A percentile compares a stretch with the other conserved stretches of the same genome.
Evolutionary conservation across 371 early-diverging fungal species (phyloP).

Genomic region (Neoconidiobolus thromboides): DNA sequence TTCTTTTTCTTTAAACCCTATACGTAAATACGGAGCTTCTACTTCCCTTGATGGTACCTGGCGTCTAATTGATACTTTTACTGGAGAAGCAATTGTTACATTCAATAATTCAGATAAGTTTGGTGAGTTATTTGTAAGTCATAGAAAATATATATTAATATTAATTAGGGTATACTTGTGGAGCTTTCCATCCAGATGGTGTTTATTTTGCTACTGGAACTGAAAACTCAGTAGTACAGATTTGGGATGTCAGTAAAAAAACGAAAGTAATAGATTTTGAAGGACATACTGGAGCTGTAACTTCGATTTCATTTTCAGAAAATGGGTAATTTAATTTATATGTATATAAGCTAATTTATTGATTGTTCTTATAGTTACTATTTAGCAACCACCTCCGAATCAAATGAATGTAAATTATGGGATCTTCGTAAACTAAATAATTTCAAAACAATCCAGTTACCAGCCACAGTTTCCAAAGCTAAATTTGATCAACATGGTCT

Average conservation of each 20-base stretch:
- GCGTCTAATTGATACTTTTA: slow-evolving; percentile 54
- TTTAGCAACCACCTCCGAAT: slow-evolving; percentile 52
- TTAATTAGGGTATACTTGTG: slow-evolving; percentile 32
- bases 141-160: slow-evolving; percentile 10
- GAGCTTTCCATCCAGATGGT: slow-evolving; percentile 85
- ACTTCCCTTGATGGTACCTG: slow-evolving; percentile 55
- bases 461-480: slow-evolving; percentile 32
- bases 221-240: slow-evolving; percentile 41
- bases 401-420: slow-evolving; percentile 64
- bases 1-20: slow-evolving; percentile 54
- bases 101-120: slow-evolving; percentile 7
- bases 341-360: not conserved
- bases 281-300: slow-evolving; percentile 45
- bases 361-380: slow-evolving; percentile 31
- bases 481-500: slow-evolving; percentile 66
- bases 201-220: slow-evolving; percentile 69
- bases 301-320: slow-evolving; percentile 64
- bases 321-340: slow-evolving; percentile 31
- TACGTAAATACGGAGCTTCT: slow-evolving; percentile 54
- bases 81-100: slow-evolving; percentile 34
- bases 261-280: slow-evolving; percentile 48
- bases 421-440: slow-evolving; percentile 72
- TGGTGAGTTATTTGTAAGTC: not conserved
- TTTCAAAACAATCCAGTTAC: slow-evolving; percentile 43
- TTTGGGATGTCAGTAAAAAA: slow-evolving; percentile 72